These are phyloP conservation scores for Penicillium vulpinum DNA, from an alignment of 2,329 filamentous ascomycete species.

Conservation along the genomic window DNA sequence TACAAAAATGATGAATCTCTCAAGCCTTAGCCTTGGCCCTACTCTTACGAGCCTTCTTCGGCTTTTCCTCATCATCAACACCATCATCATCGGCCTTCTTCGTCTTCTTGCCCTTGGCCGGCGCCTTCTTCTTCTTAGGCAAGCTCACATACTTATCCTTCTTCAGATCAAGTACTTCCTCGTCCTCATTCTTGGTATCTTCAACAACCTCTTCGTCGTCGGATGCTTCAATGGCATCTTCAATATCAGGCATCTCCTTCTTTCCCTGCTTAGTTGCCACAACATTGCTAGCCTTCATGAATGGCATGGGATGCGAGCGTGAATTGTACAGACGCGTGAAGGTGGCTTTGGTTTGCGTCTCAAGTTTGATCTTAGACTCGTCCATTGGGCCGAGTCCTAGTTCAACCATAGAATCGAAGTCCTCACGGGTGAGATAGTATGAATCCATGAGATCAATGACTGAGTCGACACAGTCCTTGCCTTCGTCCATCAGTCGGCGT, in stretches of 20 bases:
- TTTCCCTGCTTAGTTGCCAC: conserved; percentile 68
- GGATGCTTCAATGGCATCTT: conserved; percentile 92
- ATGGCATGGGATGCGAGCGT: conserved; percentile 84
- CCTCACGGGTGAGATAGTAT: conserved; percentile 91
- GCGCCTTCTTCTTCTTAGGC: conserved; percentile 70
- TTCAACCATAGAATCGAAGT: conserved; percentile 90
- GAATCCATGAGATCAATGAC: conserved; percentile 96
- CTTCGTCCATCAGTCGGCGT: conserved; percentile 70
- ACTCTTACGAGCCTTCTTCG: conserved; percentile 49
- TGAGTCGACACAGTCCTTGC: conserved; percentile 76
- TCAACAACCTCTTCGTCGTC: conserved; percentile 67
- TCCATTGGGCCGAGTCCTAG: conserved; percentile 84
- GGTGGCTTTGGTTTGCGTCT: conserved; percentile 79
- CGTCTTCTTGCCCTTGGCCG: conserved; percentile 39
- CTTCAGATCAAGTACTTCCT: conserved; percentile 77
- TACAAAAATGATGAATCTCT: conserved; percentile 10
- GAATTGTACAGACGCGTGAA: conserved; percentile 92
- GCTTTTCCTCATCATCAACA: conserved; percentile 55
- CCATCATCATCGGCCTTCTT: conserved; percentile 39
- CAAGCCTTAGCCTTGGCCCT: conserved; percentile 33
- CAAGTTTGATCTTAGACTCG: conserved; percentile 72
- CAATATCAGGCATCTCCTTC: conserved; percentile 83
- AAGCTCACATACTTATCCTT: conserved; percentile 97
- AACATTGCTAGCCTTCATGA: conserved; percentile 87
- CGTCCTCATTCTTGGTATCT: conserved; percentile 63